Evolutionary conservation across 2,329 filamentous ascomycete species (phyloP).

Genomic region (Monascus ruber): DNA sequence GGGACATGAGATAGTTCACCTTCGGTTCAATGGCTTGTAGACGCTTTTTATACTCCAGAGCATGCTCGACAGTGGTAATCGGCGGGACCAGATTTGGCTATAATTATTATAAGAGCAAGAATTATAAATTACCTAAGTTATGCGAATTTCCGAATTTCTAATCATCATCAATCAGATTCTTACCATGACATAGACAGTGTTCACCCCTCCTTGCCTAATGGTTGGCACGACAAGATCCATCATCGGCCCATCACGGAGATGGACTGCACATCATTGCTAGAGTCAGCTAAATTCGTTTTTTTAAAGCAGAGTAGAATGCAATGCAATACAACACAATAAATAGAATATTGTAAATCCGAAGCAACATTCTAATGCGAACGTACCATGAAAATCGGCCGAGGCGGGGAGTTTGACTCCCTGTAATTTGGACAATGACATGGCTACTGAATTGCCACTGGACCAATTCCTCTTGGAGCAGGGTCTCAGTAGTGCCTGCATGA

Average conservation of each 20-base stretch:
- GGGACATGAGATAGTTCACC: slow-evolving; percentile 62
- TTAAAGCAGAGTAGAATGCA: too few species aligned
- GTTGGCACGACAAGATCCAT: slow-evolving; percentile 47
- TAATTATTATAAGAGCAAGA: slow-evolving; percentile 8
- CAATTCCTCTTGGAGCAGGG: neutral
- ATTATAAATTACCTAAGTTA: slow-evolving; percentile 1
- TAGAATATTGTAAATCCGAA: slow-evolving; percentile 1
- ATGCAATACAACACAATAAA: too few species aligned
- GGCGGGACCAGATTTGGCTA: slow-evolving; percentile 57
- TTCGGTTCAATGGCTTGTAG: slow-evolving; percentile 50
- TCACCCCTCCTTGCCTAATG: slow-evolving; percentile 52
- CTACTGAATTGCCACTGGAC: slow-evolving; percentile 1
- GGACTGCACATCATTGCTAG: slow-evolving; percentile 36
- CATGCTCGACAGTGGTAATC: slow-evolving; percentile 49
- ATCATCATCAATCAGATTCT: slow-evolving; percentile 3
- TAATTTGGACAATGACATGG: slow-evolving; percentile 23
- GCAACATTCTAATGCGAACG: slow-evolving; percentile 1
- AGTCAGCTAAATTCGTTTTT: neutral
- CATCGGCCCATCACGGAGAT: slow-evolving; percentile 55
- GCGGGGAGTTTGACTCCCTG: slow-evolving; percentile 44
- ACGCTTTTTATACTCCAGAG: slow-evolving; percentile 53
- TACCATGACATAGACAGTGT: slow-evolving; percentile 49
- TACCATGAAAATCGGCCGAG: slow-evolving; percentile 53
- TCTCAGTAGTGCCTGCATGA: slow-evolving; percentile 1
- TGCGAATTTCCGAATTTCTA: slow-evolving; percentile 22